Percentiles rank a stretch among this genome's conserved stretches.
Conservation (phyloP, 257 asterid species). For the Fraxinus anomala region DNA sequence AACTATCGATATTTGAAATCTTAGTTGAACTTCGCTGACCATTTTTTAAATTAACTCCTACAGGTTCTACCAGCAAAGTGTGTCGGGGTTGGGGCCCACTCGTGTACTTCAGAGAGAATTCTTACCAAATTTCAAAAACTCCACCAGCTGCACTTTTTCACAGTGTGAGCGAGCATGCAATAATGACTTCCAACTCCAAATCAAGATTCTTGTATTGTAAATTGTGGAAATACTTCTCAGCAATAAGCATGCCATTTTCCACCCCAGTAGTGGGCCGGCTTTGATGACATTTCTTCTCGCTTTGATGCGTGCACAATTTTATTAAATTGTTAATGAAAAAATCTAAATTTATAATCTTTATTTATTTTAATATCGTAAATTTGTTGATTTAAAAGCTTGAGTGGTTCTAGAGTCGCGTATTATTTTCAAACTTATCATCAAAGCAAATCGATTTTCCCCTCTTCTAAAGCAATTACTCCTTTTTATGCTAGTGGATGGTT, state of each 20-base stretch:
- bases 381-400: too few relatives aligned
- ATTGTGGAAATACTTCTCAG: background rate
- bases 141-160: background rate
- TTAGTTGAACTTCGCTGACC: background rate
- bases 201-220: background rate
- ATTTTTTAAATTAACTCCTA: too few relatives aligned
- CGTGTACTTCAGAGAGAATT: background rate
- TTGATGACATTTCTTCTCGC: too few relatives aligned
- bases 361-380: too few relatives aligned
- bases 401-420: too few relatives aligned
- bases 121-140: background rate
- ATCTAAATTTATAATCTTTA: too few relatives aligned
- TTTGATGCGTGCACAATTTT: too few relatives aligned
- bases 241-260: background rate
- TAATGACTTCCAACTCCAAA: background rate
- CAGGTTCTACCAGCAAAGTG: too few relatives aligned
- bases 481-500: background rate
- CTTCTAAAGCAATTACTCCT: too few relatives aligned
- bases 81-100: background rate
- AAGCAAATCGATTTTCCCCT: too few relatives aligned
- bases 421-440: background rate
- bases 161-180: background rate
- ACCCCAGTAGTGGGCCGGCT: background rate
- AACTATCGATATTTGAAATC: background rate
- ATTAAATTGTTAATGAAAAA: too few relatives aligned